phyloP scores from a whole-genome alignment of 192 early-diverging fungal genomes.

The Coemansia sp. region DNA sequence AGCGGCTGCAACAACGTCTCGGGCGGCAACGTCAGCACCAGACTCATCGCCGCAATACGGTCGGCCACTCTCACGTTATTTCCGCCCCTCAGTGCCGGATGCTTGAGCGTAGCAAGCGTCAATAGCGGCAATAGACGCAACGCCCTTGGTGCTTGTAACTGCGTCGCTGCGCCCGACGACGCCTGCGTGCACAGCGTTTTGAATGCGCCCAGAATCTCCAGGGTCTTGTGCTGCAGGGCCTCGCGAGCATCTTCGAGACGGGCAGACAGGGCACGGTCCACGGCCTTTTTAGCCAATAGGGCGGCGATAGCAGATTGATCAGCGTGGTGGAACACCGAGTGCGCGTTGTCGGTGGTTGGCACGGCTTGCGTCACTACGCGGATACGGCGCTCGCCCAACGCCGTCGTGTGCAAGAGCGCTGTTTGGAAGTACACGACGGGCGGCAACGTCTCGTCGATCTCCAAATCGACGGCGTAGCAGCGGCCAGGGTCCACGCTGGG shows the following conservation, averaged over 20 bases:
- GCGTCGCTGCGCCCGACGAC: slow-evolving; percentile 70
- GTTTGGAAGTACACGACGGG: slow-evolving; percentile 91
- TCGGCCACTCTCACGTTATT: slow-evolving; percentile 75
- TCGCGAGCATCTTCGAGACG: slow-evolving; percentile 94
- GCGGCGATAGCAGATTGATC: slow-evolving; percentile 84
- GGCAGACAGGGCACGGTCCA: slow-evolving; percentile 80
- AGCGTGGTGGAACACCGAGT: slow-evolving; percentile 77
- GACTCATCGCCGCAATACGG: slow-evolving; percentile 76
- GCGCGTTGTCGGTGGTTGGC: slow-evolving; percentile 79
- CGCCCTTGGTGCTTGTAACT: slow-evolving; percentile 81
- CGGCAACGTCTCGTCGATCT: slow-evolving; percentile 68
- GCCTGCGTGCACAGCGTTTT: slow-evolving; percentile 74
- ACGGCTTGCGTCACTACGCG: slow-evolving; percentile 87
- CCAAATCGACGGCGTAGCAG: slow-evolving; percentile 84
- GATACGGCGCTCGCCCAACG: slow-evolving; percentile 88
- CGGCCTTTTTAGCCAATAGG: slow-evolving; percentile 85
- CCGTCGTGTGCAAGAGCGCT: slow-evolving; percentile 87
- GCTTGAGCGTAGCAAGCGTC: slow-evolving; percentile 79
- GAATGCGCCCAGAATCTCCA: slow-evolving; percentile 89
- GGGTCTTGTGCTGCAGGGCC: slow-evolving; percentile 80
- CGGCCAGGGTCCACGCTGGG: slow-evolving; percentile 94
- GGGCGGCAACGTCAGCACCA: slow-evolving; percentile 77
- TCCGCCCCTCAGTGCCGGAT: slow-evolving; percentile 63
- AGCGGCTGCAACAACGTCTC: slow-evolving; percentile 70
- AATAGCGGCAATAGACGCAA: slow-evolving; percentile 84